A percentile compares a stretch with the other conserved stretches of the same genome.
These are phyloP conservation scores for Psilocybe azurescens DNA, from an alignment of 768 basidiomycete species.

Conservation along the genomic window DNA sequence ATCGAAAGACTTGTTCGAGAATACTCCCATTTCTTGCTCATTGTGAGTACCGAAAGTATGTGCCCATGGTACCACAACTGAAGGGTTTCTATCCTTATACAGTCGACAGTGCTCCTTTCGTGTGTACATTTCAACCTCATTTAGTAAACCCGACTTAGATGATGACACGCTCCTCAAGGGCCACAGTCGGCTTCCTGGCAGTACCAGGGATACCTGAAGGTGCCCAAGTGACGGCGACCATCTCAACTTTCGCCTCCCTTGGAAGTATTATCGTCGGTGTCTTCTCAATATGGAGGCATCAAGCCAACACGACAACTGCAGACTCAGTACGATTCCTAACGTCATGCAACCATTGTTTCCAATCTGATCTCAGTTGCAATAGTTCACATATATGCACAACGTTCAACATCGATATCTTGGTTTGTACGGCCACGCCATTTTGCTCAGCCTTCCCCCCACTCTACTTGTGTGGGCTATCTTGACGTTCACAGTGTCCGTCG, in stretches of 20 bases:
- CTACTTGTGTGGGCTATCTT: conserved; percentile 62
- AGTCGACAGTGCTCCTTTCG: conserved; percentile 63
- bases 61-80: neutral
- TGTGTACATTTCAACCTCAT: conserved; percentile 27
- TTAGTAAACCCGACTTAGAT: too few relatives aligned
- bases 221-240: conserved; percentile 42
- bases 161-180: conserved; percentile 31
- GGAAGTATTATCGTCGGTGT: conserved; percentile 61
- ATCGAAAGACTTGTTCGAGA: conserved; percentile 56
- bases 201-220: conserved; percentile 44
- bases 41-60: conserved; percentile 41
- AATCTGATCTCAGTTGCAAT: too few relatives aligned
- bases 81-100: neutral
- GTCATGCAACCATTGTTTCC: neutral
- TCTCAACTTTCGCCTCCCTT: conserved; percentile 55
- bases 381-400: conserved; percentile 63
- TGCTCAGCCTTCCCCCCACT: conserved; percentile 56
- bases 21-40: conserved; percentile 60
- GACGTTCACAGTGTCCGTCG: conserved; percentile 49
- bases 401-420: conserved; percentile 49
- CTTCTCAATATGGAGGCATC: conserved; percentile 62
- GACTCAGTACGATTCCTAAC: conserved; percentile 43
- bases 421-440: conserved; percentile 52
- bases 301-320: conserved; percentile 46
- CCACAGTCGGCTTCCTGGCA: conserved; percentile 54